Conservation (phyloP, 2,329 filamentous ascomycete genomes). For the Xylaria sp. region DNA sequence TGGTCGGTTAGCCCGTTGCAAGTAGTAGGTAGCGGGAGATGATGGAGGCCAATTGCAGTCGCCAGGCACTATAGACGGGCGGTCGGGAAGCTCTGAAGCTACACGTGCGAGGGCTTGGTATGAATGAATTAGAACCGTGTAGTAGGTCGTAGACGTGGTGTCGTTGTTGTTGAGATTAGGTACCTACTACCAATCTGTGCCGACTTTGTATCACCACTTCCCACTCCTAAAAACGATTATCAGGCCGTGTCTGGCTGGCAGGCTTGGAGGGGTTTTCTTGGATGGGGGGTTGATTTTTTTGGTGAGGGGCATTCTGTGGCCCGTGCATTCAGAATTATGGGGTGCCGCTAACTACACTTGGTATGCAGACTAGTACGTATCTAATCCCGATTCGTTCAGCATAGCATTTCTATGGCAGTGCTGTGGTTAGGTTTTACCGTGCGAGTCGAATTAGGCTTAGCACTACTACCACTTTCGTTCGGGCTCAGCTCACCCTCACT, state of each 20-base stretch:
- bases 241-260: neutral
- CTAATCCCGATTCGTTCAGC: conserved; percentile 16
- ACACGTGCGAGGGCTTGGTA: neutral
- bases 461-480: too few relatives aligned
- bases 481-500: too few relatives aligned
- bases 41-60: neutral
- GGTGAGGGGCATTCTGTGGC: conserved; percentile 12
- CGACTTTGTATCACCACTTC: neutral
- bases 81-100: too few relatives aligned
- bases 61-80: too few relatives aligned
- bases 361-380: neutral
- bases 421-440: too few relatives aligned
- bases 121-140: neutral
- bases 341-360: conserved; percentile 2
- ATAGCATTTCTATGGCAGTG: neutral
- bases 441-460: too few relatives aligned
- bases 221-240: neutral
- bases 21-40: neutral
- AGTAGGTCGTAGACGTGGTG: neutral
- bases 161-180: neutral
- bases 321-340: conserved; percentile 22
- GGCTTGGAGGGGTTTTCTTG: conserved; percentile 11
- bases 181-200: neutral
- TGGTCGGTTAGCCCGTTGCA: neutral
- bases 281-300: conserved; percentile 6